A percentile compares a stretch with the other conserved stretches of the same genome.
phyloP scores from a whole-genome alignment of 2,329 filamentous ascomycete genomes.

The Trichophyton equinum region DNA sequence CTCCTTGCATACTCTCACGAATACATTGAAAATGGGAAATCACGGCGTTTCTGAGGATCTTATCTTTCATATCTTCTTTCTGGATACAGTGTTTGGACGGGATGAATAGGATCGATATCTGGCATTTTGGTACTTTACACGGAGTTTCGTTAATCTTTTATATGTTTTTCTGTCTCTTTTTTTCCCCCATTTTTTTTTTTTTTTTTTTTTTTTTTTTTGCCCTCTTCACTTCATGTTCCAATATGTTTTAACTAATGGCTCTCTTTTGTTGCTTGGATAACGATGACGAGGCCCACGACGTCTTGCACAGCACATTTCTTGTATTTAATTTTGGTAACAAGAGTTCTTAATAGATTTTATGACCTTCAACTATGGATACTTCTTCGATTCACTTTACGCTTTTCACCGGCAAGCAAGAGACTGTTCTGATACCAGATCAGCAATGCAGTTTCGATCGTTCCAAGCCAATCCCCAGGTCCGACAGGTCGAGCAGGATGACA shows the following conservation, averaged over 20 bases:
- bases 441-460: neutral
- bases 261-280: slow-evolving; percentile 3
- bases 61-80: neutral
- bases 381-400: neutral
- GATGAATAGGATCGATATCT: neutral
- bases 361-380: neutral
- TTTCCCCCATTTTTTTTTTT: neutral
- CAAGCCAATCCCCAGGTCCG: neutral
- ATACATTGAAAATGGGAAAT: neutral
- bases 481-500: neutral
- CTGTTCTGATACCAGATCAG: neutral
- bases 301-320: slow-evolving; percentile 3
- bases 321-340: slow-evolving; percentile 3
- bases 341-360: slow-evolving; percentile 5
- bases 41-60: neutral
- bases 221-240: neutral
- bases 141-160: neutral
- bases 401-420: neutral
- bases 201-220: slow-evolving; percentile 1
- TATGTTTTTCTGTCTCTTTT: neutral
- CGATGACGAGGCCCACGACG: slow-evolving; percentile 1
- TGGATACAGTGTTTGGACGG: neutral
- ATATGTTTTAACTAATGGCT: neutral
- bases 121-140: neutral
- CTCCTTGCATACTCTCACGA: neutral